Evolutionary conservation across 257 asterid genomes (phyloP).

Genomic region (Solanum lycopersicoides): DNA sequence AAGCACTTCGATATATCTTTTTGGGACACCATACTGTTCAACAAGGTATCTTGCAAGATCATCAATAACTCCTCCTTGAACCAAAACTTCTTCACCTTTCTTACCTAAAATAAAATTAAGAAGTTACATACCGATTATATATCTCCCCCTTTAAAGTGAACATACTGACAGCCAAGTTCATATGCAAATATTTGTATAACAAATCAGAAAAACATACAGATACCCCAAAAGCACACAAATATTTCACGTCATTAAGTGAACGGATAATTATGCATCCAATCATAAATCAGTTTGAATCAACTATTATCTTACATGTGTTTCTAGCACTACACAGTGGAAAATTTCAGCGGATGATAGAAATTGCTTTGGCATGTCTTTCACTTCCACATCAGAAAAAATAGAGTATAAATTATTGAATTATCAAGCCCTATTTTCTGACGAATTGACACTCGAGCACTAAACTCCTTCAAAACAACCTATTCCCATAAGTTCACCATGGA

Average conservation of each 20-base stretch:
- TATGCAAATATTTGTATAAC: neutral
- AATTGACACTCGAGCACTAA: neutral
- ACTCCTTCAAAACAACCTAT: neutral
- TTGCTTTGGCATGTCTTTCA: neutral
- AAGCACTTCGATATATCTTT: constrained; percentile 79
- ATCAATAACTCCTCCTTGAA: constrained; percentile 95
- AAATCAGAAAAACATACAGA: neutral
- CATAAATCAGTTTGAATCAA: neutral
- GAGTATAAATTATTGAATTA: neutral
- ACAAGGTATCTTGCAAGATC: constrained; percentile 77
- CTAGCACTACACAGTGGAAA: neutral
- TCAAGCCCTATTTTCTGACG: neutral
- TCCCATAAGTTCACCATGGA: neutral
- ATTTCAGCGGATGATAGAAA: neutral
- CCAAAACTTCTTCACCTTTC: constrained; percentile 84
- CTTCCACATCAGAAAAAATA: neutral
- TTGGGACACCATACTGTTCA: constrained; percentile 76
- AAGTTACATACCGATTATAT: neutral
- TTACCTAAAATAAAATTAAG: constrained; percentile 41
- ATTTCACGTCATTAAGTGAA: neutral
- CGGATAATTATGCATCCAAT: neutral
- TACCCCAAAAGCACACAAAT: neutral
- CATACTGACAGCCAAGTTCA: neutral
- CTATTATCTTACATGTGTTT: neutral
- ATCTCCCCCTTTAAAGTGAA: neutral